Evolutionary conservation across 495 filamentous ascomycete species (phyloP).

Genomic region (Beverwykella pulmonaria): DNA sequence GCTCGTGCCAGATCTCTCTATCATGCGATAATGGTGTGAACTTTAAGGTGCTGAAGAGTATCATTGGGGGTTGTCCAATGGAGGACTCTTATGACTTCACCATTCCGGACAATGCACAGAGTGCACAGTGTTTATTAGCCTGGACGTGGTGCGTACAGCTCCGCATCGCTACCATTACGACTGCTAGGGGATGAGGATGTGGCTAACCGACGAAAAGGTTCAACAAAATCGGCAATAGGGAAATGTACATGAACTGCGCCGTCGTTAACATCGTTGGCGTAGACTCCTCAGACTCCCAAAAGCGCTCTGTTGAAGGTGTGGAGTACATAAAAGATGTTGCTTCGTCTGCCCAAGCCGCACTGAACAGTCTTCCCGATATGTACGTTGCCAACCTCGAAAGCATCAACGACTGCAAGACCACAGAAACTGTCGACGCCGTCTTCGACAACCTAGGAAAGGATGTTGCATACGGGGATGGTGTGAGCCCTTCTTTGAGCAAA

Average conservation of each 20-base stretch:
- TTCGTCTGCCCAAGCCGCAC: slow-evolving; percentile 11
- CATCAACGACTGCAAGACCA: slow-evolving; percentile 54
- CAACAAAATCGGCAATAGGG: slow-evolving; percentile 68
- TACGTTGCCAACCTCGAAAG: slow-evolving; percentile 62
- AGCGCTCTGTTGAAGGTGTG: neutral
- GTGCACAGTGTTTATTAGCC: slow-evolving; percentile 62
- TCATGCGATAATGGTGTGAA: slow-evolving; percentile 64
- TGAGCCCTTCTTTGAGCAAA: slow-evolving; percentile 34
- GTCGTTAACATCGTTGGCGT: slow-evolving; percentile 34
- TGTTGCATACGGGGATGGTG: slow-evolving; percentile 47
- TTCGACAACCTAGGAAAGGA: slow-evolving; percentile 76
- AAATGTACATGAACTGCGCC: slow-evolving; percentile 50
- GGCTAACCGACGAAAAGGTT: slow-evolving; percentile 48
- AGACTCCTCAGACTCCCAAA: neutral
- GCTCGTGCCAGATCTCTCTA: slow-evolving; percentile 65
- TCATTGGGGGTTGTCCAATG: slow-evolving; percentile 64
- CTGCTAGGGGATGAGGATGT: neutral
- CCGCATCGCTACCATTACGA: no score
- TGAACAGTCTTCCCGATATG: slow-evolving; percentile 56
- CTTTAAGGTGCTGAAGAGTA: slow-evolving; percentile 68
- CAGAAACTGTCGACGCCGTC: slow-evolving; percentile 58
- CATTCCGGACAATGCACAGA: slow-evolving; percentile 63
- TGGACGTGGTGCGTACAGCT: slow-evolving; percentile 59
- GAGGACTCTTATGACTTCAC: slow-evolving; percentile 60
- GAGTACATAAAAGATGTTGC: neutral